Percentiles rank a stretch among this genome's conserved stretches.
Evolutionary conservation across 1,284 basidiomycete species (phyloP).

Genomic region (Ceratobasidium sp.): DNA sequence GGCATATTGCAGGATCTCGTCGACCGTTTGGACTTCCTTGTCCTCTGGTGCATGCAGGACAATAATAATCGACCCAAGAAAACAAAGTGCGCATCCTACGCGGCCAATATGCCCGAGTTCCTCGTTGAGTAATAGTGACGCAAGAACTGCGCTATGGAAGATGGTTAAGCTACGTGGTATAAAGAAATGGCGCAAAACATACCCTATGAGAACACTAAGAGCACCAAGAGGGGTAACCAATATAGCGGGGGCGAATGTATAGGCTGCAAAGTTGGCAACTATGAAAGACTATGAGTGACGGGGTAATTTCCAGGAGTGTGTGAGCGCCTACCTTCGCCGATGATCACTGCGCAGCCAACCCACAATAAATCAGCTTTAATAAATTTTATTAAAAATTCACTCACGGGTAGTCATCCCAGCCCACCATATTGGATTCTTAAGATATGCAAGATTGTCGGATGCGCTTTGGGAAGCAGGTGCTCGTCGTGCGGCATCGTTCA

Average conservation of each 20-base stretch:
- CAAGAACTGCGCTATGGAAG: conserved; percentile 83
- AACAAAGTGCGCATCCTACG: conserved; percentile 91
- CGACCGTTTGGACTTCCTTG: conserved; percentile 93
- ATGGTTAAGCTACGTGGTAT: conserved; percentile 9
- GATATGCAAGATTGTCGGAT: conserved; percentile 87
- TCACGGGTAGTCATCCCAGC: conserved; percentile 92
- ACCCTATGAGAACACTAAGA: conserved; percentile 96
- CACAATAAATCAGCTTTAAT: conserved; percentile 42
- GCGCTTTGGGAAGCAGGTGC: too few relatives aligned
- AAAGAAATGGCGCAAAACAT: conserved; percentile 53
- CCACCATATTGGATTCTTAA: conserved; percentile 98
- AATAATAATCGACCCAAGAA: conserved; percentile 94
- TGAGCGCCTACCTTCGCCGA: conserved; percentile 82
- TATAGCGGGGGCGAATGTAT: conserved; percentile 97
- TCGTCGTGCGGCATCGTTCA: conserved; percentile 82
- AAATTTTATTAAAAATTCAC: conserved; percentile 59
- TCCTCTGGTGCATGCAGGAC: conserved; percentile 97
- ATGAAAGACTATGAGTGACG: conserved; percentile 26
- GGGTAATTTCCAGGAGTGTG: background rate
- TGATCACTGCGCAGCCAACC: conserved; percentile 74
- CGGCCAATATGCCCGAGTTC: conserved; percentile 94
- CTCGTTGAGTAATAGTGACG: conserved; percentile 94
- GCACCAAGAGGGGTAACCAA: conserved; percentile 97
- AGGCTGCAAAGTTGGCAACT: conserved; percentile 99
- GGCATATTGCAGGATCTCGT: conserved; percentile 93